phyloP scores from a whole-genome alignment of 768 basidiomycete genomes.

The Pleurotus djamor region DNA sequence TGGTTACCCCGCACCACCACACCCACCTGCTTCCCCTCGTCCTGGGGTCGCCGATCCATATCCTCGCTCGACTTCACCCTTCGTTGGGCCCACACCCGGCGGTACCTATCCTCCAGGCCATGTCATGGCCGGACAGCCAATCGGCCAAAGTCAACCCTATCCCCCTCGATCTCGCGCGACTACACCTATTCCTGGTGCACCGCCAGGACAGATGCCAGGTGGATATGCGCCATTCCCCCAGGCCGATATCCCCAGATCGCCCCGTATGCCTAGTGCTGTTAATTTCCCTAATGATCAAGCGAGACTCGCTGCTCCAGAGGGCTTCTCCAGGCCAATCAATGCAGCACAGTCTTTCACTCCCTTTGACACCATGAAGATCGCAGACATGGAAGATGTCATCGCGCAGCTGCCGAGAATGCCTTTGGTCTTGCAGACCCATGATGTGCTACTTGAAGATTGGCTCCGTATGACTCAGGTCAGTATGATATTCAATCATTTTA shows the following conservation, averaged over 20 bases:
- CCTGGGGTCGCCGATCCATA: conserved; percentile 27
- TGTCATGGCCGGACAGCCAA: conserved; percentile 52
- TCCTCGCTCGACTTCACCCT: conserved; percentile 42
- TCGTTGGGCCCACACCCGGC: conserved; percentile 22
- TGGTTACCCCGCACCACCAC: conserved; percentile 29
- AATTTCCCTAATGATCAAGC: conserved; percentile 36
- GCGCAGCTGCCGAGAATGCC: conserved; percentile 73
- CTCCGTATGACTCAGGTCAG: conserved; percentile 77
- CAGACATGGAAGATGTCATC: conserved; percentile 75
- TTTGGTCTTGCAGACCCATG: conserved; percentile 66
- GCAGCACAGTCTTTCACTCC: conserved; percentile 62
- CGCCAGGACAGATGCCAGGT: conserved; percentile 6
- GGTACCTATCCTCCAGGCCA: conserved; percentile 56
- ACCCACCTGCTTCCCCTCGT: conserved; percentile 34
- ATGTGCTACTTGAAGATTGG: conserved; percentile 81
- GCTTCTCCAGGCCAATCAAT: conserved; percentile 73
- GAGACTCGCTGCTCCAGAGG: conserved; percentile 57
- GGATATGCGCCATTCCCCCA: conserved; percentile 16
- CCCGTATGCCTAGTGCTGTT: conserved; percentile 26
- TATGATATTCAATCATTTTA: no score
- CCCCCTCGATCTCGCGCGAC: conserved; percentile 38
- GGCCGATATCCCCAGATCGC: conserved; percentile 21
- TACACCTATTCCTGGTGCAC: conserved; percentile 49
- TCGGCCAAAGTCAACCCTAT: conserved; percentile 22
- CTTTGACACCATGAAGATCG: conserved; percentile 69